A percentile compares a stretch with the other conserved stretches of the same genome.
phyloP scores from a whole-genome alignment of 2,329 filamentous ascomycete species.

The Blastomyces silverae region DNA sequence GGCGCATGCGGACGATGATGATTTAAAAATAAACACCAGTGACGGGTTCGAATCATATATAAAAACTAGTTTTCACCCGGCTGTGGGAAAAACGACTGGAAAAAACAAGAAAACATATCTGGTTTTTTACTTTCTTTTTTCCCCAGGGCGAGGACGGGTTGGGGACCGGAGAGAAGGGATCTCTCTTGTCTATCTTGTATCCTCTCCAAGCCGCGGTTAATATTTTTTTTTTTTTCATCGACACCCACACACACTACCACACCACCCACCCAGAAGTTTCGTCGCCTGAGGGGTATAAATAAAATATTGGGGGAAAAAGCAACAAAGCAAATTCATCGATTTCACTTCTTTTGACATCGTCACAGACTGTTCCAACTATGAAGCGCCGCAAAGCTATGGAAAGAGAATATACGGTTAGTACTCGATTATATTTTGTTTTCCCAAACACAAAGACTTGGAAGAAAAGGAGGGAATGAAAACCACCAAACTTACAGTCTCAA shows the following conservation, averaged over 20 bases:
- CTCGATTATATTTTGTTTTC: too few species aligned
- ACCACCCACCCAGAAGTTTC: constrained; percentile 2
- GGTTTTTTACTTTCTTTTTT: too few species aligned
- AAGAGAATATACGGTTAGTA: constrained; percentile 12
- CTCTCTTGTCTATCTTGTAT: too few species aligned
- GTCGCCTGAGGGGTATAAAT: constrained; percentile 39
- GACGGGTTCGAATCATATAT: too few species aligned
- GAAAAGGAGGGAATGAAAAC: not conserved
- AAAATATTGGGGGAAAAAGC: constrained; percentile 28
- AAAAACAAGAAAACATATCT: too few species aligned
- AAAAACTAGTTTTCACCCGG: too few species aligned
- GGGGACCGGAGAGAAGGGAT: too few species aligned
- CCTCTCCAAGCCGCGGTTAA: not conserved
- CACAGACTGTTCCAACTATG: constrained; percentile 26
- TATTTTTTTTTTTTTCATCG: not conserved
- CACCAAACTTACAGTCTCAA: constrained; percentile 53
- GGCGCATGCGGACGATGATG: too few species aligned
- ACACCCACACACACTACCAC: not conserved
- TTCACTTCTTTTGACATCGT: not conserved
- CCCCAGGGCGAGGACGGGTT: too few species aligned
- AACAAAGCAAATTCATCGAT: constrained; percentile 21
- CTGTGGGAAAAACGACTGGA: too few species aligned
- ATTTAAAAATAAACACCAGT: too few species aligned
- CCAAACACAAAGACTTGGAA: not conserved
- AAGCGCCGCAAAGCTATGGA: constrained; percentile 36